Conservation (phyloP, 2,329 filamentous ascomycete species). For the Colletotrichum sp. region DNA sequence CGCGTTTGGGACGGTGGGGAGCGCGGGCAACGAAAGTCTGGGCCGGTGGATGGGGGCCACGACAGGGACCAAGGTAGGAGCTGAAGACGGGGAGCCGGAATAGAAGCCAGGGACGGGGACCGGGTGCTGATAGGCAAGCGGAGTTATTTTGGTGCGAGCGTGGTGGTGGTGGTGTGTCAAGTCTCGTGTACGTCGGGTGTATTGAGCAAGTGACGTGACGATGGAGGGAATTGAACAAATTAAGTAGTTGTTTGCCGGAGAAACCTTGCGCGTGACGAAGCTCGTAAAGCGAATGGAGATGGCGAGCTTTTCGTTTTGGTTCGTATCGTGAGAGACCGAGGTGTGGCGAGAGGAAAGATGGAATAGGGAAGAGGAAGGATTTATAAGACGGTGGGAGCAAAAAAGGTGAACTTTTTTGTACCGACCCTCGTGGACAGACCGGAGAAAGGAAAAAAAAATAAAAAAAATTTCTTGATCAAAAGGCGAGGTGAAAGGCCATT, state of each 20-base stretch:
- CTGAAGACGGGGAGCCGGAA: not conserved
- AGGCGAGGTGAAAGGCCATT: not conserved
- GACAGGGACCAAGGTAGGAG: not conserved
- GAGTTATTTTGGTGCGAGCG: not conserved
- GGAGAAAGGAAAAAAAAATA: not conserved
- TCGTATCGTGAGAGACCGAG: not conserved
- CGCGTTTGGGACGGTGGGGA: slow-evolving; percentile 9
- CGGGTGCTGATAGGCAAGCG: not conserved
- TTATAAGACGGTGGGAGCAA: slow-evolving; percentile 1
- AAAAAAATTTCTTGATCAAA: not conserved
- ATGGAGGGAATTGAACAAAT: not conserved
- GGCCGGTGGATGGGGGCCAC: not conserved
- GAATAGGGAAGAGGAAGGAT: not conserved
- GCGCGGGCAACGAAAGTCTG: not conserved
- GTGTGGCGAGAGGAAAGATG: not conserved
- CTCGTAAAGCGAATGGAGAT: not conserved
- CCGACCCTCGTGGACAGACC: not conserved
- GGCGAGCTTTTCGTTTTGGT: not conserved
- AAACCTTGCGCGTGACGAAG: not conserved
- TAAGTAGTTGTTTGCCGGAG: not conserved
- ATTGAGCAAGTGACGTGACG: not conserved
- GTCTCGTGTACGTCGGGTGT: not conserved
- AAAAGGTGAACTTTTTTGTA: not conserved
- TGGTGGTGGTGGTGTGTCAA: not conserved
- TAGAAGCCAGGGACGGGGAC: not conserved